Conservation (phyloP, 176 grass and related monocot genomes). For the Hordeum marinum region DNA sequence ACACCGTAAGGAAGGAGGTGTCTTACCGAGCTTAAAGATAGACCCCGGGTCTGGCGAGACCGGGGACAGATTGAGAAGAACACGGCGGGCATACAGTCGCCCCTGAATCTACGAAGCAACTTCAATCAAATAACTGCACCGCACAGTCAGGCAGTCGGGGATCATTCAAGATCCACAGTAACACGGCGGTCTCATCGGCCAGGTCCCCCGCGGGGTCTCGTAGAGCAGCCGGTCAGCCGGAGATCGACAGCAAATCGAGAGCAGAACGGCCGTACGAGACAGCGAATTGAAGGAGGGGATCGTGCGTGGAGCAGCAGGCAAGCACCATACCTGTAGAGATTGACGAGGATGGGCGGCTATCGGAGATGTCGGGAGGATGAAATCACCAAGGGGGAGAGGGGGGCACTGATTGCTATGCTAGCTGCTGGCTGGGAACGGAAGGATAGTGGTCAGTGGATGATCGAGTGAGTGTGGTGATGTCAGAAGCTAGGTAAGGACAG, state of each 20-base stretch:
- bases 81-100: not conserved
- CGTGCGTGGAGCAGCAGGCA: not conserved
- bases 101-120: not conserved
- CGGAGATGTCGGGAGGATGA: not conserved
- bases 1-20: not conserved
- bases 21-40: not conserved
- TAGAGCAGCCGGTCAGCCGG: not conserved
- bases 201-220: not conserved
- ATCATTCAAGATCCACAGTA: constrained; percentile 29
- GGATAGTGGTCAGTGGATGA: not conserved
- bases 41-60: not conserved
- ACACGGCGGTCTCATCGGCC: not conserved
- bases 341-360: not conserved
- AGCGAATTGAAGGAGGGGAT: constrained; percentile 19
- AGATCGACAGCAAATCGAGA: not conserved
- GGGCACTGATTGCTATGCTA: not conserved
- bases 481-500: constrained; percentile 20
- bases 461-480: constrained; percentile 18
- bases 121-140: not conserved
- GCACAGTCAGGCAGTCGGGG: not conserved
- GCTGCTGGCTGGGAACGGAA: not conserved
- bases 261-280: not conserved
- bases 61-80: not conserved
- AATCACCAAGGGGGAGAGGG: not conserved
- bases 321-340: constrained; percentile 24